Percentiles rank a stretch among this genome's conserved stretches.
phyloP scores from a whole-genome alignment of 192 early-diverging fungal genomes.

The Backusella westeae region DNA sequence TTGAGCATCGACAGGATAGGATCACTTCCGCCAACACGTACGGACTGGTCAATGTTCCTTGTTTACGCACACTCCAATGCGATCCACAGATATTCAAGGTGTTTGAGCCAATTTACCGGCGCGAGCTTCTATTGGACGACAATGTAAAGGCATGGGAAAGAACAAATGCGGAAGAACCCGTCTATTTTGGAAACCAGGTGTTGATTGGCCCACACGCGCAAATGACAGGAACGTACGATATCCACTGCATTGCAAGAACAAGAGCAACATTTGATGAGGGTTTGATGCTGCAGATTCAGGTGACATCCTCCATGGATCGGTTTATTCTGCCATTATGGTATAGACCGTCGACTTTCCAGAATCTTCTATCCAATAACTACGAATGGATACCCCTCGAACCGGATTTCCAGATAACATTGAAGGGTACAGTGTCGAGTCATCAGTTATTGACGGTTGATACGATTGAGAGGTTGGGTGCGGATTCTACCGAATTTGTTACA shows the following conservation, averaged over 20 bases:
- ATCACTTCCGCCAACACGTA: not conserved
- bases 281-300: not conserved
- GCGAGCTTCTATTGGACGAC: not conserved
- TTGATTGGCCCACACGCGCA: not conserved
- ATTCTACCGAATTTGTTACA: not conserved
- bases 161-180: not conserved
- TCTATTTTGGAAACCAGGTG: conserved; percentile 13
- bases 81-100: not conserved
- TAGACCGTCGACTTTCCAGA: conserved; percentile 5
- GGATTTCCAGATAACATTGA: not conserved
- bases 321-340: conserved; percentile 21
- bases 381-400: not conserved
- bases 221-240: not conserved
- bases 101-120: not conserved
- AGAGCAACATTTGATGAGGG: not conserved
- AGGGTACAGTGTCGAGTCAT: not conserved
- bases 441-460: not conserved
- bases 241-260: not conserved
- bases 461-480: not conserved
- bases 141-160: not conserved
- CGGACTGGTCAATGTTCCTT: not conserved
- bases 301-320: not conserved
- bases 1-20: not conserved
- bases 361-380: not conserved
- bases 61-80: not conserved